Evolutionary conservation across 116 monocot species (phyloP).

Genomic region (Zostera marina): DNA sequence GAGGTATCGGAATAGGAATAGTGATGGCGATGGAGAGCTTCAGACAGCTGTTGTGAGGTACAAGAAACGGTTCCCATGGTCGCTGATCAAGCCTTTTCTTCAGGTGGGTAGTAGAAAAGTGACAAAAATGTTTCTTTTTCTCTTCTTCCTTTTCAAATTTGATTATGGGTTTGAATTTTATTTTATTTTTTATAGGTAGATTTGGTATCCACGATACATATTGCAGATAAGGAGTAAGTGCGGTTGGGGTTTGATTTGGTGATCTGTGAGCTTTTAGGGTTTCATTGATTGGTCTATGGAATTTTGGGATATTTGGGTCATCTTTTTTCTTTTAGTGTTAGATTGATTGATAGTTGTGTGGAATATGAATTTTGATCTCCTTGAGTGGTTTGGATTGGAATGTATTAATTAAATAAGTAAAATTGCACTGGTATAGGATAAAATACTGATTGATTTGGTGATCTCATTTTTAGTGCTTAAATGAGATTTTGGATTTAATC

Average conservation of each 20-base stretch:
- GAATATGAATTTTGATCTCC: no score
- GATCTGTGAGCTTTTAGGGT: not conserved
- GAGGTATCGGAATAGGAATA: constrained; percentile 31
- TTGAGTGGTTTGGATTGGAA: no score
- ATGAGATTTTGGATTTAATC: no score
- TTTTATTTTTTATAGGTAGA: constrained; percentile 46
- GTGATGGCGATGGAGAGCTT: constrained; percentile 30
- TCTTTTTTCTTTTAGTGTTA: no score
- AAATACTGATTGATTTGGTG: no score
- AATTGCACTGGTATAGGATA: no score
- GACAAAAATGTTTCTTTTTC: constrained; percentile 1
- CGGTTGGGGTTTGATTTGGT: not conserved
- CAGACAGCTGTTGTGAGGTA: constrained; percentile 82
- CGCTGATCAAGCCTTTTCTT: constrained; percentile 55
- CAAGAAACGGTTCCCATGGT: constrained; percentile 66
- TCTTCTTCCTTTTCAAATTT: not conserved
- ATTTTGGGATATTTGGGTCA: no score
- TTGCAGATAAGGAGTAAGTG: constrained; percentile 63
- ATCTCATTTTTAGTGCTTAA: no score
- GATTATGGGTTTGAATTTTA: not conserved
- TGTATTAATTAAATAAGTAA: no score
- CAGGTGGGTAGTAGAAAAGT: constrained; percentile 17
- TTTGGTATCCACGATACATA: constrained; percentile 88
- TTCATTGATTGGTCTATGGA: no score
- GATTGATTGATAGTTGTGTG: no score